Percentiles rank a stretch among this genome's conserved stretches.
phyloP scores from a whole-genome alignment of 1,284 basidiomycete species.

The Cryptococcus sp. region DNA sequence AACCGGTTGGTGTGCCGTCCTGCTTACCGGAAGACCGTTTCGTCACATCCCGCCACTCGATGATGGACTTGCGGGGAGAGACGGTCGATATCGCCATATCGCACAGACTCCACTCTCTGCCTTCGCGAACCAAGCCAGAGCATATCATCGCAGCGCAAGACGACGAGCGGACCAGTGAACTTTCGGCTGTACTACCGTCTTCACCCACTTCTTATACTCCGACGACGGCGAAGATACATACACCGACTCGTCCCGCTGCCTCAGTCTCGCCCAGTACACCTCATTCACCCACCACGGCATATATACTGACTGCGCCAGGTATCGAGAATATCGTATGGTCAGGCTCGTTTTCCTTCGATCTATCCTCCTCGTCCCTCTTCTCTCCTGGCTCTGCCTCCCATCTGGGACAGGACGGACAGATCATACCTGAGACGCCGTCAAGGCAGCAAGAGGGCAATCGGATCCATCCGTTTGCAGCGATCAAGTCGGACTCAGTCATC shows the following conservation, averaged over 20 bases:
- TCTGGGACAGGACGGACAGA: background rate
- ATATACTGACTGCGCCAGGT: constrained; percentile 19
- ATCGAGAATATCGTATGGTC: constrained; percentile 9
- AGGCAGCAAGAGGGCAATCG: background rate
- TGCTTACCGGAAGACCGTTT: background rate
- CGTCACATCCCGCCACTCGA: too few relatives aligned
- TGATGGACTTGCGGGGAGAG: too few relatives aligned
- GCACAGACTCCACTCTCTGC: too few relatives aligned
- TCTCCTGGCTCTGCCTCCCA: too few relatives aligned
- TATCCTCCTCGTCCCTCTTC: background rate
- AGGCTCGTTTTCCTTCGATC: constrained; percentile 4
- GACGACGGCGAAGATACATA: background rate
- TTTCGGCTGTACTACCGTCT: too few relatives aligned
- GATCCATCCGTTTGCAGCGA: constrained; percentile 5
- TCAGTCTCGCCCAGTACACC: constrained; percentile 17
- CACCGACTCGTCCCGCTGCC: background rate
- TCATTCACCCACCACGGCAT: constrained; percentile 29
- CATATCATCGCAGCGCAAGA: too few relatives aligned
- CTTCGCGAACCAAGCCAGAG: too few relatives aligned
- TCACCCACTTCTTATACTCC: background rate
- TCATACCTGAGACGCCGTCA: background rate
- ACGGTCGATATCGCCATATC: too few relatives aligned
- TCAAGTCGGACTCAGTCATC: constrained; percentile 12
- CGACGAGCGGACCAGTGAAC: too few relatives aligned
- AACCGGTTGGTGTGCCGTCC: too few relatives aligned